These are phyloP conservation scores for Pholiota molesta DNA, from an alignment of 768 basidiomycete genomes.

Conservation along the genomic window DNA sequence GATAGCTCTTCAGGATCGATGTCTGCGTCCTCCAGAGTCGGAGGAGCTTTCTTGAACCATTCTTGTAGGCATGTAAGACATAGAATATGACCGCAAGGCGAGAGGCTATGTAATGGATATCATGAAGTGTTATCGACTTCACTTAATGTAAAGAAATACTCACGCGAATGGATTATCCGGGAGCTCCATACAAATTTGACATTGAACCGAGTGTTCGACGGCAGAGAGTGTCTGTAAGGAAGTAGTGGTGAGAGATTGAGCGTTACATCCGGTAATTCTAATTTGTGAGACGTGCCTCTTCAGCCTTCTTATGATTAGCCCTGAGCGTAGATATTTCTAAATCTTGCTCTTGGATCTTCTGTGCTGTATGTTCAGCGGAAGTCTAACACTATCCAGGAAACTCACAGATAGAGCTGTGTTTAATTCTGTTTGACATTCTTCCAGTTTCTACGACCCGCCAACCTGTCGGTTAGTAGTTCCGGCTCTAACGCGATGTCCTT, in stretches of 20 bases:
- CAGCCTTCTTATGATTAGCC: slow-evolving; percentile 49
- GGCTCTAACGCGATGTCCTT: background rate
- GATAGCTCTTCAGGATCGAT: slow-evolving; percentile 39
- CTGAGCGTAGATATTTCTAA: slow-evolving; percentile 46
- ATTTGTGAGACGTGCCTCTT: slow-evolving; percentile 48
- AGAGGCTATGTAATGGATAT: slow-evolving; percentile 43
- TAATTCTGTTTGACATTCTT: slow-evolving; percentile 52
- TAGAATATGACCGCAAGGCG: slow-evolving; percentile 81
- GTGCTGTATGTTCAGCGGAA: background rate
- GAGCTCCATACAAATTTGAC: slow-evolving; percentile 80
- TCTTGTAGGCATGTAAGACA: slow-evolving; percentile 73
- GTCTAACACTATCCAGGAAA: background rate
- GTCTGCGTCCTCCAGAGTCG: slow-evolving; percentile 43
- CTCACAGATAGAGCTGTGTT: slow-evolving; percentile 40
- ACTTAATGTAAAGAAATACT: slow-evolving; percentile 27
- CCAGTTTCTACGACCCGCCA: slow-evolving; percentile 44
- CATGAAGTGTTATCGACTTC: background rate
- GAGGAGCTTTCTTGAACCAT: slow-evolving; percentile 76
- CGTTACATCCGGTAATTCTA: too few species aligned
- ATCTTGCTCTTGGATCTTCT: slow-evolving; percentile 52
- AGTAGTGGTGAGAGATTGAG: background rate
- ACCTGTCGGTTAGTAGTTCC: slow-evolving; percentile 1
- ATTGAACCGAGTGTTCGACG: slow-evolving; percentile 64
- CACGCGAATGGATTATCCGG: slow-evolving; percentile 69
- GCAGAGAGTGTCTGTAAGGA: slow-evolving; percentile 48